These are phyloP conservation scores for Phoenix roebelenii DNA, from an alignment of 176 grass and related monocot species.

Conservation along the genomic window DNA sequence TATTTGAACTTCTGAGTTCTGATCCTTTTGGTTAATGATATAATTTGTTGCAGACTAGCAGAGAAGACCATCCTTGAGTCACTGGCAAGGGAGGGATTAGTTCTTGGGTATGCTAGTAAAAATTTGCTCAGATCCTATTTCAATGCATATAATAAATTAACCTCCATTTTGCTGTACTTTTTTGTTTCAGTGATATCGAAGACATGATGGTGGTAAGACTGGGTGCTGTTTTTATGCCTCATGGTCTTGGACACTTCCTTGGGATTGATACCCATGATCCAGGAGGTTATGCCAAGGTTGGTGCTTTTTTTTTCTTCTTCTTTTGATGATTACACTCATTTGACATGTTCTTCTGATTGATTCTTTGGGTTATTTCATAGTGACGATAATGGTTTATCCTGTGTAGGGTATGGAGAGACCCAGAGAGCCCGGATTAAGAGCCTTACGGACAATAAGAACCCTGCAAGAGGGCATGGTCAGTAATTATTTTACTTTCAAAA, in stretches of 20 bases:
- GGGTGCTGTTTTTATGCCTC: constrained; percentile 91
- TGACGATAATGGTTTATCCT: constrained; percentile 3
- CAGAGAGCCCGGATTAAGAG: constrained; percentile 67
- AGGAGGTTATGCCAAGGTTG: constrained; percentile 76
- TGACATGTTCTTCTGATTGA: not conserved
- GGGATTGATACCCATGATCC: constrained; percentile 98
- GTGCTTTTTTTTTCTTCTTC: not conserved
- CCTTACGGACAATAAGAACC: constrained; percentile 61
- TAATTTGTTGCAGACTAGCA: constrained; percentile 48
- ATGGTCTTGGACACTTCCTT: constrained; percentile 94
- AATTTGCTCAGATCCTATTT: no score
- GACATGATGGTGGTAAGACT: constrained; percentile 81
- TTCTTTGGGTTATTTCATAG: constrained; percentile 9
- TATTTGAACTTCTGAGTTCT: no score
- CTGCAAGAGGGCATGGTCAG: constrained; percentile 89
- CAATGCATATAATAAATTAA: no score
- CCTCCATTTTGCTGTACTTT: not conserved
- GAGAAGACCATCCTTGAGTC: constrained; percentile 71
- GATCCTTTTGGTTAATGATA: not conserved
- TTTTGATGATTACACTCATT: not conserved
- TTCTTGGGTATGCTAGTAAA: constrained; percentile 45
- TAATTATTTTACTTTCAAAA: constrained; percentile 16
- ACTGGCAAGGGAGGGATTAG: constrained; percentile 51
- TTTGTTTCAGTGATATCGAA: constrained; percentile 57
- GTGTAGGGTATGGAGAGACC: constrained; percentile 79